These are phyloP conservation scores for Cordyceps tenuipes DNA, from an alignment of 2,329 filamentous ascomycete species.

Conservation along the genomic window DNA sequence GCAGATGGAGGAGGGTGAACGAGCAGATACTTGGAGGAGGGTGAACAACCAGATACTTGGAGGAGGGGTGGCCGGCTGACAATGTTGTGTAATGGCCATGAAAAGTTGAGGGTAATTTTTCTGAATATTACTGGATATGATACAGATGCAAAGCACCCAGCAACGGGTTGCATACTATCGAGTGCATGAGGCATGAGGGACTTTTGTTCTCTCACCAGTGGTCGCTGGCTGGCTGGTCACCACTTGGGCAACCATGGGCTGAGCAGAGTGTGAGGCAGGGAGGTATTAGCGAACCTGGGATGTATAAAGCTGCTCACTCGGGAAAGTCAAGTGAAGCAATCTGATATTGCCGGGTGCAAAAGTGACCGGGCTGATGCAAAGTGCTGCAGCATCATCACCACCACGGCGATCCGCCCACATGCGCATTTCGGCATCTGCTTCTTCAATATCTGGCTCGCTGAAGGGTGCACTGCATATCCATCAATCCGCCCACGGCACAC, in stretches of 20 bases:
- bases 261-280: no score
- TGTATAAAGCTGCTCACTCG: no score
- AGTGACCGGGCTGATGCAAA: no score
- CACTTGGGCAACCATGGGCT: no score
- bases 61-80: not conserved
- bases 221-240: no score
- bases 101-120: not conserved
- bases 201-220: no score
- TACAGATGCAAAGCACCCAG: not conserved
- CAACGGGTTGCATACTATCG: no score
- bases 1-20: no score
- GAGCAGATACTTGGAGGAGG: conserved; percentile 18
- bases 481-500: not conserved
- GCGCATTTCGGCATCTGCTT: not conserved
- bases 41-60: conserved; percentile 23
- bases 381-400: not conserved
- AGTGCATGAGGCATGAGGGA: no score
- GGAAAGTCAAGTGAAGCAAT: no score
- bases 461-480: not conserved
- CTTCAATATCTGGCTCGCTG: not conserved
- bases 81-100: not conserved
- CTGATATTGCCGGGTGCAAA: no score
- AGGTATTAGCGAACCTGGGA: no score
- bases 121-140: not conserved
- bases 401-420: not conserved